These are phyloP conservation scores for Chrysoporthe puriensis DNA, from an alignment of 2,329 filamentous ascomycete genomes.

Conservation along the genomic window DNA sequence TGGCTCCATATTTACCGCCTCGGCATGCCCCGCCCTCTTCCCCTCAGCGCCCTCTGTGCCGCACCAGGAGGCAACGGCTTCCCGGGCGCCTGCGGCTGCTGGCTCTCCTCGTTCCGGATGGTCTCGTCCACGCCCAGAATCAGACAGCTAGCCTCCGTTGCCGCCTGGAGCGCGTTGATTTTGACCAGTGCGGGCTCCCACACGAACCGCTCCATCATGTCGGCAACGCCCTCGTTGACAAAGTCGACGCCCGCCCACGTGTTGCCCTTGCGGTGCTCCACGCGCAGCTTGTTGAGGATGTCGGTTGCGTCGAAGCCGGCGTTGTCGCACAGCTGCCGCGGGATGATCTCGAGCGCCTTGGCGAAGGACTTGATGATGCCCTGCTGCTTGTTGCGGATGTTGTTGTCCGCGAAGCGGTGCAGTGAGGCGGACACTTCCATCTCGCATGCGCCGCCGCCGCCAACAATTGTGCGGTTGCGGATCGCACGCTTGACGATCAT, in stretches of 20 bases:
- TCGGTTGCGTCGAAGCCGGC: conserved; percentile 98
- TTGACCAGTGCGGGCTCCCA: conserved; percentile 98
- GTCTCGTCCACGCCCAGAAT: conserved; percentile 98
- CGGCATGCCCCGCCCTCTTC: conserved; percentile 87
- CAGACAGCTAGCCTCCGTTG: conserved; percentile 91
- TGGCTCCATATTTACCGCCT: conserved; percentile 59
- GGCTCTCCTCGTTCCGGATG: conserved; percentile 95
- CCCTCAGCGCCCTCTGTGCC: conserved; percentile 84
- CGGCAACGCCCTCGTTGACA: conserved; percentile 82
- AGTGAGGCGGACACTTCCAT: conserved; percentile 97
- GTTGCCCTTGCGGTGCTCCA: conserved; percentile 92
- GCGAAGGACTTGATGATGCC: conserved; percentile 97
- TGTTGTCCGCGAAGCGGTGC: conserved; percentile 89
- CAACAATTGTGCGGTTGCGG: conserved; percentile 92
- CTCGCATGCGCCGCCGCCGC: conserved; percentile 90
- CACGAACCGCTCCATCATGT: conserved; percentile 95
- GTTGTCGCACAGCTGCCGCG: conserved; percentile 96
- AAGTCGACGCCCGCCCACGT: conserved; percentile 98
- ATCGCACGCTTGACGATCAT: conserved; percentile 99
- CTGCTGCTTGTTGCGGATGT: conserved; percentile 93
- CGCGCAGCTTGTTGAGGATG: conserved; percentile 92
- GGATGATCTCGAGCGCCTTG: conserved; percentile 95
- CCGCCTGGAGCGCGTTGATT: conserved; percentile 95
- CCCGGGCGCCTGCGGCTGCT: conserved; percentile 78
- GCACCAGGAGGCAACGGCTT: conserved; percentile 77